Base-by-base conservation (phyloP, 768 basidiomycete species). In the Dentipellis sp. region DNA sequence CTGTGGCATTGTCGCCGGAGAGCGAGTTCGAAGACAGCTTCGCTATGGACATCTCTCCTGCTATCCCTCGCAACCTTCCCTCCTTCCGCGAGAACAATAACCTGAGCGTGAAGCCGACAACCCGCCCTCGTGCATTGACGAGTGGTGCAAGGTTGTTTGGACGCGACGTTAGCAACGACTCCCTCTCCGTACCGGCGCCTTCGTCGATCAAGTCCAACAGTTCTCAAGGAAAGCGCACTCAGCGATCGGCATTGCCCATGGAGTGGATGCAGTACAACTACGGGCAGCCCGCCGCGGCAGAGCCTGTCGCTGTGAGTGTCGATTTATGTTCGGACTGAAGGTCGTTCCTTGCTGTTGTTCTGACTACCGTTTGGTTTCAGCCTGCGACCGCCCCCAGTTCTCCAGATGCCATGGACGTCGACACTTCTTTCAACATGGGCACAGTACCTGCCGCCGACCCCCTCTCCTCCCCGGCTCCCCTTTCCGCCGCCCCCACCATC, bases 11-110 rank as follows among this genome's bases (percentile, higher is more conserved):
- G 50, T 63, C 76, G 7, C 71, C 76, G 34, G 81, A 82, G 22
- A 71, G 69, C 61, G 75, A 72, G 37, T 60, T 54, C 42, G 62
- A 60, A 42, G 75, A 74, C 59, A 72, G 78, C 51, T 76, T 84
- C 52, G 79, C 86, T 3, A 91, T 91, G 90, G 89, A 91, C 64
- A 85, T 92, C 49, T 91, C 89, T 3, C 90, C 90, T 9, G 80
- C 78, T 21, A 84, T 70, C 7, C 62, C 67, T 69, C 68, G 58
- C 58, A 55, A 59, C 51, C 29, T 29, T 29, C 29, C 29, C 29
- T 6, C 29, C 6, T 50, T 58, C 49, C 59, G 60, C 64, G 61
- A 19, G n/a, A 62, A 66, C 68, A 58, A 56, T 65, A 54, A 69
- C 67, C 60, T 59, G 67, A 50, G 62, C 57, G 58, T 53, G 29